These are phyloP conservation scores for Pythium oligandrum DNA, from an alignment of 352 stramenopile genomes.

Conservation along the genomic window DNA sequence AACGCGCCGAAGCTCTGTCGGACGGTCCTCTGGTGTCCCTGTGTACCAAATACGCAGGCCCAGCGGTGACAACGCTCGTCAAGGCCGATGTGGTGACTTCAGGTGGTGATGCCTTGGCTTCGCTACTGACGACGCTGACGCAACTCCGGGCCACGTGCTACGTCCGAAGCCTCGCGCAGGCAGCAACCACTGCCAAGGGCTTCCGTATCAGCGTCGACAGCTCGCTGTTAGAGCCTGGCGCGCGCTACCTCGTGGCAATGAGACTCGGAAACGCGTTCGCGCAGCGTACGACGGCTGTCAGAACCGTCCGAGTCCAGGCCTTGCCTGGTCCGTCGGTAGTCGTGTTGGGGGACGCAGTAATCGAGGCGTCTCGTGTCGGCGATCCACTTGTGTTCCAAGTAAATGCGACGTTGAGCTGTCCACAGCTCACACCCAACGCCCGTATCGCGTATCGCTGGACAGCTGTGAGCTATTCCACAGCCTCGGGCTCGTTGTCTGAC, in stretches of 20 bases:
- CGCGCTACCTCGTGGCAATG: constrained; percentile 41
- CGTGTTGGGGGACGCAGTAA: constrained; percentile 33
- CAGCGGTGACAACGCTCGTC: constrained; percentile 11
- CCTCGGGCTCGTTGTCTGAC: background rate
- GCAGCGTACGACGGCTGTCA: constrained; percentile 20
- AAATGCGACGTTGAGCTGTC: constrained; percentile 40
- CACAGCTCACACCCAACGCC: constrained; percentile 22
- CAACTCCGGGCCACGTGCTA: constrained; percentile 53
- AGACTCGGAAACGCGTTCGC: constrained; percentile 57
- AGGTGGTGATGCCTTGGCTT: constrained; percentile 8
- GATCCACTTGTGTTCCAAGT: constrained; percentile 39
- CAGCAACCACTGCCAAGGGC: constrained; percentile 12
- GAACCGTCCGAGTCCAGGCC: constrained; percentile 31
- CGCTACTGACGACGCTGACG: constrained; percentile 30
- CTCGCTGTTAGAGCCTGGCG: constrained; percentile 27
- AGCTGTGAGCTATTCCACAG: constrained; percentile 14
- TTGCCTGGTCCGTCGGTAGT: constrained; percentile 42
- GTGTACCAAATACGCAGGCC: constrained; percentile 41
- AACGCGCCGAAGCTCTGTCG: too few relatives aligned
- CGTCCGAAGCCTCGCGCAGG: constrained; percentile 28
- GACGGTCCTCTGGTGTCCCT: constrained; percentile 24
- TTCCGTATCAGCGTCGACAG: constrained; percentile 43
- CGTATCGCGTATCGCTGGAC: constrained; percentile 48
- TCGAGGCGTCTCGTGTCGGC: constrained; percentile 31
- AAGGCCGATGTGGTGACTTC: constrained; percentile 21